Percentiles rank a stretch among this genome's conserved stretches.
Evolutionary conservation across 2,329 filamentous ascomycete genomes (phyloP).

Genomic region (Endothia cerciana): DNA sequence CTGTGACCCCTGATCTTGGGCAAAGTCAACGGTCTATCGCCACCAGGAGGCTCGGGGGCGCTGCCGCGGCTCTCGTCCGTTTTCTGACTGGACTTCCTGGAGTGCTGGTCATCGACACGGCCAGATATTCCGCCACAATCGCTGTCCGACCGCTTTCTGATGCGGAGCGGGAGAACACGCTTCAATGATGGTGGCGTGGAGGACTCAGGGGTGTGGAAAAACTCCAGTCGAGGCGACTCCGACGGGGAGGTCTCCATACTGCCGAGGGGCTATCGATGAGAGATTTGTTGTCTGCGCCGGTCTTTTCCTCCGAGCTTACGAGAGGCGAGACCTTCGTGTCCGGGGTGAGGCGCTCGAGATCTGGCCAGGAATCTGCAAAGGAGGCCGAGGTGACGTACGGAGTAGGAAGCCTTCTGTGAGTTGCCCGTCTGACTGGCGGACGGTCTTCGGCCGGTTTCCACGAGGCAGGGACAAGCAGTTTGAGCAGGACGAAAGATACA

Average conservation of each 20-base stretch:
- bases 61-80: slow-evolving; percentile 35
- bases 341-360: slow-evolving; percentile 36
- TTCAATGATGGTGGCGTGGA: slow-evolving; percentile 17
- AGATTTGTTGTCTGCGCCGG: slow-evolving; percentile 13
- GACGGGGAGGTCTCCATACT: slow-evolving; percentile 42
- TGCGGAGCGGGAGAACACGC: slow-evolving; percentile 51
- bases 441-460: neutral
- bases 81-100: slow-evolving; percentile 31
- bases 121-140: slow-evolving; percentile 16
- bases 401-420: neutral
- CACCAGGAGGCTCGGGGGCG: slow-evolving; percentile 32
- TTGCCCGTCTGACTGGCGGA: neutral
- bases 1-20: slow-evolving; percentile 41
- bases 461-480: slow-evolving; percentile 8
- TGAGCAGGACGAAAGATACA: slow-evolving; percentile 23
- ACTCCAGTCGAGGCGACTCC: slow-evolving; percentile 37
- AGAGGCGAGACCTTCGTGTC: neutral
- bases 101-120: slow-evolving; percentile 1
- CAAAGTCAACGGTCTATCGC: slow-evolving; percentile 38
- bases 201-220: slow-evolving; percentile 35
- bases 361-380: slow-evolving; percentile 39
- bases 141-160: slow-evolving; percentile 48
- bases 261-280: slow-evolving; percentile 4
- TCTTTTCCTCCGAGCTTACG: neutral
- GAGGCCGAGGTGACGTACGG: neutral